Evolutionary conservation across 2,329 filamentous ascomycete species (phyloP).

Genomic region (Curvularia spicifera): DNA sequence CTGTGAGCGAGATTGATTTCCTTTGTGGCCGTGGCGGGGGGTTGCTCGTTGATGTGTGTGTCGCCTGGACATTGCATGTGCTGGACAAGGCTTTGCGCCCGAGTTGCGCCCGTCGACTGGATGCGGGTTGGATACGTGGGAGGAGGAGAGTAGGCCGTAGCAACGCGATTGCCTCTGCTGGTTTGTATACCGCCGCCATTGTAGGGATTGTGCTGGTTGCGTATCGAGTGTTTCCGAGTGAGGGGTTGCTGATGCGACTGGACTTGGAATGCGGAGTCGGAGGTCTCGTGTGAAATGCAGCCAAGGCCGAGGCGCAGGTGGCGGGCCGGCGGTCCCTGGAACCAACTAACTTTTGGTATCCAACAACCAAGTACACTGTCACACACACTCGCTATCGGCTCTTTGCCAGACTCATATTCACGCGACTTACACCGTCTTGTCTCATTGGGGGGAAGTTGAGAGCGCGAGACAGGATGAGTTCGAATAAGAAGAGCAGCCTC

Average conservation of each 20-base stretch:
- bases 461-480: conserved; percentile 34
- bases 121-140: conserved; percentile 28
- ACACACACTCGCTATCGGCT: background rate
- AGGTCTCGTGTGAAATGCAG: conserved; percentile 18
- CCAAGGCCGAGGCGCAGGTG: conserved; percentile 27
- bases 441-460: conserved; percentile 1
- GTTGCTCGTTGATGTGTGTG: conserved; percentile 34
- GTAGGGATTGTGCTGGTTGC: conserved; percentile 1
- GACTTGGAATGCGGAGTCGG: conserved; percentile 13
- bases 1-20: conserved; percentile 79
- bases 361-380: conserved; percentile 24
- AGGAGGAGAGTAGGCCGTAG: conserved; percentile 35
- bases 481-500: conserved; percentile 48
- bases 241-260: conserved; percentile 11
- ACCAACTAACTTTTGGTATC: conserved; percentile 25
- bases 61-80: conserved; percentile 31
- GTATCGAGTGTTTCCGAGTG: background rate
- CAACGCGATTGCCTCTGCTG: conserved; percentile 40
- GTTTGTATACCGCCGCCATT: conserved; percentile 42
- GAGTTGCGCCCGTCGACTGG: conserved; percentile 11
- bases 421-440: background rate
- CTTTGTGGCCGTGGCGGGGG: conserved; percentile 59
- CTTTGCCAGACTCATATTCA: conserved; percentile 2
- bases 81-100: conserved; percentile 39
- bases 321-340: conserved; percentile 25